phyloP scores from a whole-genome alignment of 73 alveolate genomes.

The Tetrahymena elliotti region DNA sequence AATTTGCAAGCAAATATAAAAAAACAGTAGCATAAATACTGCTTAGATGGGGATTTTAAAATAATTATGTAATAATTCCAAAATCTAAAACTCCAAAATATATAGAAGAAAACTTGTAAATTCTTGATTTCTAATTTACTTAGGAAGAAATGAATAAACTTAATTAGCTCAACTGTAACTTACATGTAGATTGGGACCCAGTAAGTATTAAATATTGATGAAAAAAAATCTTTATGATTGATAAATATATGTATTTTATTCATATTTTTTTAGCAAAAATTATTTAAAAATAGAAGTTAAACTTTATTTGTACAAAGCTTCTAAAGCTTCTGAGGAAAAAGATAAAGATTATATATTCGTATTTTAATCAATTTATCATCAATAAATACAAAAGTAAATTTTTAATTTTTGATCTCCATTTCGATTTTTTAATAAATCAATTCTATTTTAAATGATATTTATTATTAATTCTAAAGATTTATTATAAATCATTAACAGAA shows the following conservation, averaged over 20 bases:
- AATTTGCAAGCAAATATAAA: constrained; percentile 46
- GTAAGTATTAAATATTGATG: constrained; percentile 12
- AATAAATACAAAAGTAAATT: too few relatives aligned
- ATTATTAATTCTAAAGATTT: too few relatives aligned
- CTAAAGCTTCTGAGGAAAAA: too few relatives aligned
- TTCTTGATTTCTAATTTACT: constrained; percentile 61
- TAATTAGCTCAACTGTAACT: constrained; percentile 13
- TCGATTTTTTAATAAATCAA: too few relatives aligned
- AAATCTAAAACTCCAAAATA: constrained; percentile 61
- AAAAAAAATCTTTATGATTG: background rate
- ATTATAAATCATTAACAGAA: too few relatives aligned
- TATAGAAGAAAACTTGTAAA: constrained; percentile 59
- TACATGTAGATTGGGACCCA: constrained; percentile 32
- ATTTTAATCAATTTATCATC: too few relatives aligned
- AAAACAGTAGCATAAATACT: constrained; percentile 62
- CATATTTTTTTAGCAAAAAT: too few relatives aligned
- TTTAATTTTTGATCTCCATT: too few relatives aligned
- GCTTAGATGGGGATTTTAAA: constrained; percentile 68
- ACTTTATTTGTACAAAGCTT: too few relatives aligned
- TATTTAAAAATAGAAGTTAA: too few relatives aligned
- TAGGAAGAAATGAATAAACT: constrained; percentile 55
- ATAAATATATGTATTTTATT: background rate
- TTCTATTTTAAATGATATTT: too few relatives aligned
- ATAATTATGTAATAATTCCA: constrained; percentile 64
- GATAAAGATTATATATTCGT: too few relatives aligned